Conservation (phyloP, 495 filamentous ascomycete genomes). For the Articulospora tetracladia region DNA sequence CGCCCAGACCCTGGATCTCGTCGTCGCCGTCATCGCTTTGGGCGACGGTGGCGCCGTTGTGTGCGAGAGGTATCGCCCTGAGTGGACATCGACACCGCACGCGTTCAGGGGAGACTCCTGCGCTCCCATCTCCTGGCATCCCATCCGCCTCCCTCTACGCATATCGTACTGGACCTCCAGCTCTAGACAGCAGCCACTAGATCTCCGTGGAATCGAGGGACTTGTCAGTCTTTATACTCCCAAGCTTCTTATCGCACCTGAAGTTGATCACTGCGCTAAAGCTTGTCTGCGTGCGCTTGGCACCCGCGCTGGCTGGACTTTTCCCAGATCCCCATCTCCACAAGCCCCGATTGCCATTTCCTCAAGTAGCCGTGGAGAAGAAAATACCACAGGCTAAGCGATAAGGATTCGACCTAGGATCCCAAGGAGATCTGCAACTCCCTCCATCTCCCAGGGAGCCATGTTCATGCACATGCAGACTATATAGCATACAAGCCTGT, state of each 20-base stretch:
- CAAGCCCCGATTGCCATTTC: not conserved
- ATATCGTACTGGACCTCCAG: too few relatives aligned
- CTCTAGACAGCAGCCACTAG: not conserved
- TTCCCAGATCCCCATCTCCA: not conserved
- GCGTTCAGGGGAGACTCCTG: too few relatives aligned
- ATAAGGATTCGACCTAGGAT: not conserved
- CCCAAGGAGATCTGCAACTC: slow-evolving; percentile 15
- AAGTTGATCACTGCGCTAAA: not conserved
- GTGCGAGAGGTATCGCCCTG: too few relatives aligned
- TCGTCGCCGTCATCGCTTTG: too few relatives aligned
- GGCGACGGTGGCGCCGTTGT: too few relatives aligned
- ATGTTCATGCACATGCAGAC: not conserved
- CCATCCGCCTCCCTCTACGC: too few relatives aligned
- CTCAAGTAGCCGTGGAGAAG: slow-evolving; percentile 11
- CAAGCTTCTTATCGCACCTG: not conserved
- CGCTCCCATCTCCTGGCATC: too few relatives aligned
- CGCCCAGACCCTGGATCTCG: too few relatives aligned
- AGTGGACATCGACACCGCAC: too few relatives aligned
- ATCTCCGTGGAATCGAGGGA: slow-evolving; percentile 13
- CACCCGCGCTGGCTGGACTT: not conserved
- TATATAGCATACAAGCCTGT: not conserved
- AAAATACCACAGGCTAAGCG: not conserved
- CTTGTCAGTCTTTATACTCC: not conserved
- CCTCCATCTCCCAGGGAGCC: not conserved
- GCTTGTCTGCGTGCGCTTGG: not conserved